A percentile compares a stretch with the other conserved stretches of the same genome.
These are phyloP conservation scores for Phaeotremella skinneri DNA, from an alignment of 768 basidiomycete species.

Conservation along the genomic window DNA sequence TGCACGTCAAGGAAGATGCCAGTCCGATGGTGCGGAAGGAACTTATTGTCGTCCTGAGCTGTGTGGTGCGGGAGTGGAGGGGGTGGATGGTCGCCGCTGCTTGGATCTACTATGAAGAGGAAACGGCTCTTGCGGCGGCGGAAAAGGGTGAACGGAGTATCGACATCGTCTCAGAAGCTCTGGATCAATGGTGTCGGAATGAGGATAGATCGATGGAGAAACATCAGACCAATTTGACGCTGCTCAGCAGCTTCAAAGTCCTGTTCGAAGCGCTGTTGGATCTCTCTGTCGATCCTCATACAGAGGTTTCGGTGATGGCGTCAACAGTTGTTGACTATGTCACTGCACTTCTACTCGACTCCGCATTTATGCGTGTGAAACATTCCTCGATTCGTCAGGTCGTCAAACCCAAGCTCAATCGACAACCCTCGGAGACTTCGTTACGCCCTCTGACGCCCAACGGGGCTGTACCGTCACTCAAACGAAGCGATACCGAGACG, in stretches of 20 bases:
- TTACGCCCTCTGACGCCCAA: constrained; percentile 9
- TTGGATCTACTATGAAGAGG: constrained; percentile 95
- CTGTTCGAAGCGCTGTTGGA: constrained; percentile 85
- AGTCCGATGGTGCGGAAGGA: constrained; percentile 97
- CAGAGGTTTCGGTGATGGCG: constrained; percentile 86
- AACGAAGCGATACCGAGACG: constrained; percentile 33
- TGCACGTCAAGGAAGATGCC: constrained; percentile 88
- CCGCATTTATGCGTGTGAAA: constrained; percentile 75
- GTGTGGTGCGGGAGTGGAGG: constrained; percentile 88
- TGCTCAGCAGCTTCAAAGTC: constrained; percentile 89
- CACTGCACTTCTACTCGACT: constrained; percentile 82
- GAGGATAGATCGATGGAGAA: constrained; percentile 60
- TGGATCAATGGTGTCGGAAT: constrained; percentile 68
- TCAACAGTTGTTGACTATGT: constrained; percentile 90
- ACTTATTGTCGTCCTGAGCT: constrained; percentile 82
- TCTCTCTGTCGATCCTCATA: constrained; percentile 86
- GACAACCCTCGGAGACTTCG: constrained; percentile 17
- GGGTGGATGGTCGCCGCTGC: constrained; percentile 95
- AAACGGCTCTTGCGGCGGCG: constrained; percentile 51
- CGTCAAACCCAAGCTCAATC: constrained; percentile 15
- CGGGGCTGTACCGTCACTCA: constrained; percentile 26
- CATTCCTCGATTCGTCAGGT: constrained; percentile 59
- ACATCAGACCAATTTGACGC: constrained; percentile 73
- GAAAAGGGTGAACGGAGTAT: constrained; percentile 52
- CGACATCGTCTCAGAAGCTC: constrained; percentile 69